A percentile compares a stretch with the other conserved stretches of the same genome.
Evolutionary conservation across 2,329 filamentous ascomycete genomes (phyloP).

Genomic region (Juglanconis oblonga): DNA sequence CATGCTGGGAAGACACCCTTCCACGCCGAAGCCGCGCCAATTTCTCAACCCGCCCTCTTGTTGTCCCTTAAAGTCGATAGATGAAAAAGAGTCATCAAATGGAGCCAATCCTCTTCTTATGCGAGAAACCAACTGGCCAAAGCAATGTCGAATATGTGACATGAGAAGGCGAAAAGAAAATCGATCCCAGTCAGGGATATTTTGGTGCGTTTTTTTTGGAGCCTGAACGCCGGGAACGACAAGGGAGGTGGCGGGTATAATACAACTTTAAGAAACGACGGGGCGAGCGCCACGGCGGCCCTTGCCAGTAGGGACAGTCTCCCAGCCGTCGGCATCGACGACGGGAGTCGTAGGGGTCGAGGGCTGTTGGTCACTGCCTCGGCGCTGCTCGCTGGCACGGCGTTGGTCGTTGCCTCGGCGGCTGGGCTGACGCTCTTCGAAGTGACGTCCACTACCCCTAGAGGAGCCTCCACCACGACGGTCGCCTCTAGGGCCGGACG

Average conservation of each 20-base stretch:
- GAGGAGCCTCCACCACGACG: slow-evolving; percentile 40
- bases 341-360: slow-evolving; percentile 33
- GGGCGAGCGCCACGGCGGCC: slow-evolving; percentile 32
- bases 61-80: slow-evolving; percentile 9
- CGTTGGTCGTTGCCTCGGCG: slow-evolving; percentile 8
- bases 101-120: slow-evolving; percentile 1
- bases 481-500: slow-evolving; percentile 38
- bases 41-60: slow-evolving; percentile 9
- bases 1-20: slow-evolving; percentile 14
- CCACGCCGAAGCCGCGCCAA: slow-evolving; percentile 18
- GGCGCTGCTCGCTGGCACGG: slow-evolving; percentile 26
- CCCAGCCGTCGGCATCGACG: slow-evolving; percentile 62
- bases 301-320: slow-evolving; percentile 48
- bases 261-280: slow-evolving; percentile 15
- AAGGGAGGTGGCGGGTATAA: slow-evolving; percentile 9
- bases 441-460: slow-evolving; percentile 38
- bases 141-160: slow-evolving; percentile 3
- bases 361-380: slow-evolving; percentile 29
- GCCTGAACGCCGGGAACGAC: slow-evolving; percentile 5
- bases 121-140: background rate
- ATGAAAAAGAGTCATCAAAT: slow-evolving; percentile 12
- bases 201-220: background rate
- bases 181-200: background rate
- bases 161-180: slow-evolving; percentile 3
- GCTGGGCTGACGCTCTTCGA: slow-evolving; percentile 40